A percentile compares a stretch with the other conserved stretches of the same genome.
Conservation (phyloP, 495 filamentous ascomycete species). For the Aspergillus indologenus region DNA sequence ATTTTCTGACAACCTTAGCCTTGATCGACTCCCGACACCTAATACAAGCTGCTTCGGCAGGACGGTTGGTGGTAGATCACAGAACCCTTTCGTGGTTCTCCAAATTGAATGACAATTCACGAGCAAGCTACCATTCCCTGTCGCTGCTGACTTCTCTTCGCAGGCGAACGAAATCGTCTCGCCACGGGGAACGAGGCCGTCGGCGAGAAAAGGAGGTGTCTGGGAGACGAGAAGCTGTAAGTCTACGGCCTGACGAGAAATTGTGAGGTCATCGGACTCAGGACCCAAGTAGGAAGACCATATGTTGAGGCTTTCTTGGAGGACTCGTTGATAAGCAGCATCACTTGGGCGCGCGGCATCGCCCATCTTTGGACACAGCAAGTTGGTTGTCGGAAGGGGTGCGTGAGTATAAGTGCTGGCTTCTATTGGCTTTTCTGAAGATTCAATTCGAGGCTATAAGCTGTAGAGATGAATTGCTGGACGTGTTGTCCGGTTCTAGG, state of each 20-base stretch:
- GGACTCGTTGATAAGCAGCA: conserved; percentile 17
- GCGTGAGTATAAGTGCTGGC: too few relatives aligned
- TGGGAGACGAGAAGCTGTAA: conserved; percentile 15
- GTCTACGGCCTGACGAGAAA: conserved; percentile 19
- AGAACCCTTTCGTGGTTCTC: conserved; percentile 21
- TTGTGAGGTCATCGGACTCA: conserved; percentile 2
- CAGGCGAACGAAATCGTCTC: conserved; percentile 20
- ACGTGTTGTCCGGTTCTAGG: too few relatives aligned
- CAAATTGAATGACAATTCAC: conserved; percentile 24
- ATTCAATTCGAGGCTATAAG: too few relatives aligned
- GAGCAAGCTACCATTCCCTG: conserved; percentile 14
- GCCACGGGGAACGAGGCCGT: conserved; percentile 10
- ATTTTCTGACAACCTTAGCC: conserved; percentile 20
- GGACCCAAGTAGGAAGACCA: conserved; percentile 22
- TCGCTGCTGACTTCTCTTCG: conserved; percentile 14
- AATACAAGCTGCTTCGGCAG: conserved; percentile 20
- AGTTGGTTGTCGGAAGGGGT: too few relatives aligned
- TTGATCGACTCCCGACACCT: conserved; percentile 10
- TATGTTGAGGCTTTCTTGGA: conserved; percentile 22
- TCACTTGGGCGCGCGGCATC: conserved; percentile 24
- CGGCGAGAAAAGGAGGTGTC: conserved; percentile 25
- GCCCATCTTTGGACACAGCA: conserved; percentile 14
- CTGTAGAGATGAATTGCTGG: too few relatives aligned
- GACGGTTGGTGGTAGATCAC: conserved; percentile 18
- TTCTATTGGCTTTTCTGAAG: too few relatives aligned